These are phyloP conservation scores for Neolecta irregularis DNA, from an alignment of 1,139 yeast genomes.

Conservation along the genomic window DNA sequence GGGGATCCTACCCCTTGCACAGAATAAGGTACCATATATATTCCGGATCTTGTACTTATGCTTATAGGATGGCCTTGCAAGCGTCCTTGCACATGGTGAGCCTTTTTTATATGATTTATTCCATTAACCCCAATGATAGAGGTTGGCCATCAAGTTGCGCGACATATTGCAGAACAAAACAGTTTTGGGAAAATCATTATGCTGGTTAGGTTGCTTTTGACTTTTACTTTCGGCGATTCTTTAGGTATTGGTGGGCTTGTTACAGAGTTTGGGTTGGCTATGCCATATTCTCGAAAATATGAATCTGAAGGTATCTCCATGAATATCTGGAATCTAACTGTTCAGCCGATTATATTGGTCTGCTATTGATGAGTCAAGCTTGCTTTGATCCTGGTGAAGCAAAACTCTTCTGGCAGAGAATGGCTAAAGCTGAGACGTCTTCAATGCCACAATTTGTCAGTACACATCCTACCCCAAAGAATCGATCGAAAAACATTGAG, in stretches of 20 bases:
- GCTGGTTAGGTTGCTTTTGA: conserved; percentile 5
- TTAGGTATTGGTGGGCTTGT: conserved; percentile 26
- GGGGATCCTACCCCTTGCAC: conserved; percentile 65
- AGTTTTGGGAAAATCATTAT: conserved; percentile 11
- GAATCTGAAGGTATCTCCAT: conserved; percentile 46
- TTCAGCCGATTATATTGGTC: conserved; percentile 75
- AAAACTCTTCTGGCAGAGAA: conserved; percentile 64
- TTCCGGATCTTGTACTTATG: too few species aligned
- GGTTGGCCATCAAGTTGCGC: conserved; percentile 39
- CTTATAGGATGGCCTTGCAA: conserved; percentile 86
- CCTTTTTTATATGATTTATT: conserved; percentile 47
- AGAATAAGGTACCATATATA: too few species aligned
- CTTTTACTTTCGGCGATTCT: conserved; percentile 23
- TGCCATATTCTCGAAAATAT: conserved; percentile 84
- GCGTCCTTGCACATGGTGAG: conserved; percentile 82
- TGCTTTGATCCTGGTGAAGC: conserved; percentile 71
- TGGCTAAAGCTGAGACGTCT: conserved; percentile 43
- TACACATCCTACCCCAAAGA: conserved; percentile 78
- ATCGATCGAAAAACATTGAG: conserved; percentile 52
- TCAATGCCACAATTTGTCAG: conserved; percentile 35
- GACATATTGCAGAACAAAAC: conserved; percentile 74
- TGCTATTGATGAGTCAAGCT: conserved; percentile 78
- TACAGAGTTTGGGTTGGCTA: conserved; percentile 43
- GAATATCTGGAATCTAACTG: neutral
- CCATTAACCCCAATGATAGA: neutral